phyloP scores from a whole-genome alignment of 768 basidiomycete species.

The Suillus placidus region DNA sequence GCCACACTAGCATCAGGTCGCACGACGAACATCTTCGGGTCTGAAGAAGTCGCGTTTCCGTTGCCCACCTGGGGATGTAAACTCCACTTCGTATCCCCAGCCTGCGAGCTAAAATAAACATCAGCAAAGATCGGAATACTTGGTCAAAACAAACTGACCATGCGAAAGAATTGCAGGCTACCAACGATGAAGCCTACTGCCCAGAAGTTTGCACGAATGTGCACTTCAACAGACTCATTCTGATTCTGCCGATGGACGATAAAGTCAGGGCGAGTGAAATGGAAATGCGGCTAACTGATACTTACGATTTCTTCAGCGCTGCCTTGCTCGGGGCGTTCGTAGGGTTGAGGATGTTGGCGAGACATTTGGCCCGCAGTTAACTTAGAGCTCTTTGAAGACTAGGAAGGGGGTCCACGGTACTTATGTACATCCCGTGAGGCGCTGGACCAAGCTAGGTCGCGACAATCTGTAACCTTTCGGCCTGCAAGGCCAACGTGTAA shows the following conservation, averaged over 20 bases:
- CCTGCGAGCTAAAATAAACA: neutral
- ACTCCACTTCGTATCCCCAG: neutral
- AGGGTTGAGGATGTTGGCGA: neutral
- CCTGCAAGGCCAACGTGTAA: neutral
- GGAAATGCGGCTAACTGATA: neutral
- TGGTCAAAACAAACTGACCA: too few relatives aligned
- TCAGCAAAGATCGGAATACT: neutral
- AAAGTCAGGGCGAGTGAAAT: neutral
- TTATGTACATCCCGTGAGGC: neutral
- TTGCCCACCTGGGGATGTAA: neutral
- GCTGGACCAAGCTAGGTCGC: neutral
- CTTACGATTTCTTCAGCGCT: neutral
- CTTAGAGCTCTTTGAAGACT: neutral
- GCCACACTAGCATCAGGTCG: neutral
- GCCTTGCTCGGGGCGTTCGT: neutral
- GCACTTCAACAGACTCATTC: constrained; percentile 32
- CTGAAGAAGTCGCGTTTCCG: neutral
- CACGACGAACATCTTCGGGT: neutral
- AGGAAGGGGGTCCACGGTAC: neutral
- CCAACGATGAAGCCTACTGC: constrained; percentile 34
- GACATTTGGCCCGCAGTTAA: neutral
- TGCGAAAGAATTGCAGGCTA: neutral
- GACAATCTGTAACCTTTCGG: neutral
- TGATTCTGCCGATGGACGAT: constrained; percentile 1
- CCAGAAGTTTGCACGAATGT: constrained; percentile 34